Evolutionary conservation across 2,329 filamentous ascomycete species (phyloP).

Genomic region (Apiospora arundinis): DNA sequence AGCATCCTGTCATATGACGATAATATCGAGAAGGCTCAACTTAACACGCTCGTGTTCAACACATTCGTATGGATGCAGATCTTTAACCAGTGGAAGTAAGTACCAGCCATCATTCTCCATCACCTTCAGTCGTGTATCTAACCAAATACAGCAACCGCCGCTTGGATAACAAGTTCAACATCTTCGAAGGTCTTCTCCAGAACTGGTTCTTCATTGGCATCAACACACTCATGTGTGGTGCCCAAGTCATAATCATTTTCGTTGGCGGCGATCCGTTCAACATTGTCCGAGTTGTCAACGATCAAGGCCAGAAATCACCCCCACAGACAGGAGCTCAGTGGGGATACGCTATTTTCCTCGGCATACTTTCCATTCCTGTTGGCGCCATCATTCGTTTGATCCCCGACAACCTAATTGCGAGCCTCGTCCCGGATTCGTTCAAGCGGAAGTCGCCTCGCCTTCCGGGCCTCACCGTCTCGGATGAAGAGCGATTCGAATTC

Average conservation of each 20-base stretch:
- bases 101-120: slow-evolving; percentile 32
- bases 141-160: slow-evolving; percentile 73
- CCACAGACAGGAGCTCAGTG: slow-evolving; percentile 76
- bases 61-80: slow-evolving; percentile 99
- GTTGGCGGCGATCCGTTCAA: slow-evolving; percentile 83
- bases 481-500: slow-evolving; percentile 68
- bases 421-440: slow-evolving; percentile 59
- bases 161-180: slow-evolving; percentile 93
- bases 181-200: slow-evolving; percentile 84
- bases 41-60: slow-evolving; percentile 91
- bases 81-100: slow-evolving; percentile 95
- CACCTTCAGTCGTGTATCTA: slow-evolving; percentile 28
- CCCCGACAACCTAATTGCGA: slow-evolving; percentile 71
- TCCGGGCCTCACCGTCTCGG: slow-evolving; percentile 65
- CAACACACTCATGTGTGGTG: slow-evolving; percentile 84
- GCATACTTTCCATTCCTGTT: slow-evolving; percentile 83
- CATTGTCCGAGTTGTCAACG: slow-evolving; percentile 55
- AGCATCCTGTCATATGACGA: slow-evolving; percentile 59
- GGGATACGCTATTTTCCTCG: slow-evolving; percentile 85
- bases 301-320: slow-evolving; percentile 39
- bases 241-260: slow-evolving; percentile 88
- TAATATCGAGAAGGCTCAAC: slow-evolving; percentile 49
- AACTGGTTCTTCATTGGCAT: slow-evolving; percentile 93
- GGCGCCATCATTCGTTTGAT: slow-evolving; percentile 82
- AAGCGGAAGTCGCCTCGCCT: slow-evolving; percentile 54